Percentiles rank a stretch among this genome's conserved stretches.
These are phyloP conservation scores for Trametes cubensis DNA, from an alignment of 768 basidiomycete species.

Conservation along the genomic window DNA sequence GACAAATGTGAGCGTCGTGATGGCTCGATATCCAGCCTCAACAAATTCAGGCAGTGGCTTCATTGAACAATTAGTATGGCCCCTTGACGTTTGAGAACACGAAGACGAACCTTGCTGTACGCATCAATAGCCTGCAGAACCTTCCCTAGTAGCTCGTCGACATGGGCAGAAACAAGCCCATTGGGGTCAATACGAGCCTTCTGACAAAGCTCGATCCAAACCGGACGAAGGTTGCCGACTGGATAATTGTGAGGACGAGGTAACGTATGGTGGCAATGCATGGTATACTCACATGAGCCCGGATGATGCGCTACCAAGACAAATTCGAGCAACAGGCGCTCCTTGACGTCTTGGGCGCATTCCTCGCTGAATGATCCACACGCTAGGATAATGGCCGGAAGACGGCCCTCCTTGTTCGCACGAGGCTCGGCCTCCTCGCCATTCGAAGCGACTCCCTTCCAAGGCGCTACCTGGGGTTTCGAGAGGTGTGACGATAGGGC, in stretches of 20 bases:
- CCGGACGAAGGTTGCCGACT: conserved; percentile 56
- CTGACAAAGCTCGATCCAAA: conserved; percentile 85
- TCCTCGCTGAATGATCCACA: conserved; percentile 51
- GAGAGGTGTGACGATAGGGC: conserved; percentile 52
- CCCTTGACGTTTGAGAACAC: neutral
- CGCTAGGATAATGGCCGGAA: conserved; percentile 57
- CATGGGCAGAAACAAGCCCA: conserved; percentile 52
- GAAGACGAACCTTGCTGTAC: conserved; percentile 48
- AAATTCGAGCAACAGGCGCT: conserved; percentile 53
- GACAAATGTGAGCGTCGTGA: conserved; percentile 80
- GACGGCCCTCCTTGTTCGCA: conserved; percentile 53
- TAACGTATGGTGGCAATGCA: neutral
- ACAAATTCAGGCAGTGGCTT: conserved; percentile 39
- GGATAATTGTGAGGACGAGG: neutral
- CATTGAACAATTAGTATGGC: neutral
- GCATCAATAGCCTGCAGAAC: conserved; percentile 51
- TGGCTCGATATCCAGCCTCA: conserved; percentile 73
- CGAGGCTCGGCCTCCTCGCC: conserved; percentile 44
- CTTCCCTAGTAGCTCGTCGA: conserved; percentile 52
- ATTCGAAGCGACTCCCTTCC: conserved; percentile 28
- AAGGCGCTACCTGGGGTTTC: conserved; percentile 38
- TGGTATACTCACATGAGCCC: conserved; percentile 45
- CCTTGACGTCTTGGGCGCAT: conserved; percentile 43
- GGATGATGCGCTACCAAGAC: conserved; percentile 78
- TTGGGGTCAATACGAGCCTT: conserved; percentile 68